Percentiles rank a stretch among this genome's conserved stretches.
Conservation (phyloP, 176 grass and related monocot species). For the Ananas comosus region DNA sequence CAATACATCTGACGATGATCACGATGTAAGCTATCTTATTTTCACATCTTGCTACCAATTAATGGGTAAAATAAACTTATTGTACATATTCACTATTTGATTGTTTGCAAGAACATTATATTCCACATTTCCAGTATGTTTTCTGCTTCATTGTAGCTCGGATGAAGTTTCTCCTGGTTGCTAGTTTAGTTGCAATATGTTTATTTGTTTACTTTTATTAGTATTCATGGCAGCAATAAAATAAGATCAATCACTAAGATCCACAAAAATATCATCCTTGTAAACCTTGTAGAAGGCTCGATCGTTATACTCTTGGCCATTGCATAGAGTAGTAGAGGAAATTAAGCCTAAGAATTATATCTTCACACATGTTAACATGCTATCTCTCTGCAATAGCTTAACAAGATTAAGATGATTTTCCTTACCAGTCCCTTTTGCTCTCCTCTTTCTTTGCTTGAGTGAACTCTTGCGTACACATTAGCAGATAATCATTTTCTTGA, state of each 20-base stretch:
- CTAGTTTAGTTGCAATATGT: not conserved
- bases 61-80: not conserved
- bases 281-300: not conserved
- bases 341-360: not conserved
- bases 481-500: not conserved
- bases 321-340: not conserved
- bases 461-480: not conserved
- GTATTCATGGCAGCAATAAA: not conserved
- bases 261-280: not conserved
- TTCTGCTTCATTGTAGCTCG: not conserved
- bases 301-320: not conserved
- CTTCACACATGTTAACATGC: not conserved
- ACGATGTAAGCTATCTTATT: constrained; percentile 44
- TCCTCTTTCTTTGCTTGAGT: not conserved
- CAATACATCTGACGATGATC: constrained; percentile 28
- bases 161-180: not conserved
- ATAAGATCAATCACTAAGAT: not conserved
- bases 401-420: not conserved
- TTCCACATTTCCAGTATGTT: not conserved
- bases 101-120: too few relatives aligned
- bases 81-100: too few relatives aligned
- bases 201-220: not conserved
- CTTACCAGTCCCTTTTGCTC: not conserved
- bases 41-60: not conserved
- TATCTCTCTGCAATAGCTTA: not conserved